Evolutionary conservation across 371 early-diverging fungal genomes (phyloP).

Genomic region (Syncephalis plumigaleata): DNA sequence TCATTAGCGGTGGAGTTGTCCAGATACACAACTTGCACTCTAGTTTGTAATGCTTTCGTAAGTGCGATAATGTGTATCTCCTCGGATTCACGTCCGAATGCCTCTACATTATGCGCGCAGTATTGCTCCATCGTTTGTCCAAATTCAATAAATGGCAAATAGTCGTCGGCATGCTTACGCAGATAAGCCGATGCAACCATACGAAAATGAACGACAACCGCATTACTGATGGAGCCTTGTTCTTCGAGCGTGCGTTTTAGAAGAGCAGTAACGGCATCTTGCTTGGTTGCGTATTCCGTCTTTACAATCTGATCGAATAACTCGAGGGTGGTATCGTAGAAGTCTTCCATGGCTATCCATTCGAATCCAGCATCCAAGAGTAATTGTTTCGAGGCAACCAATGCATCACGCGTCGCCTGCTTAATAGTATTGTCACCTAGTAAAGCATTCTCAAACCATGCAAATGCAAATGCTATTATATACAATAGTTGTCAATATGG

Average conservation of each 20-base stretch:
- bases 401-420: constrained; percentile 13
- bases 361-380: constrained; percentile 31
- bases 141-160: constrained; percentile 39
- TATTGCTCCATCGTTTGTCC: constrained; percentile 43
- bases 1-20: constrained; percentile 24
- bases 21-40: constrained; percentile 41
- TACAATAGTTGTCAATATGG: neutral
- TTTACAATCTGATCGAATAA: constrained; percentile 12
- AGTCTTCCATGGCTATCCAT: constrained; percentile 38
- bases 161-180: constrained; percentile 38
- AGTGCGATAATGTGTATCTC: constrained; percentile 48
- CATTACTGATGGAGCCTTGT: constrained; percentile 38
- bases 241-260: constrained; percentile 31
- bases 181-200: constrained; percentile 46
- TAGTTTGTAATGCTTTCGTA: constrained; percentile 30
- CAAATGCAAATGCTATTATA: constrained; percentile 36
- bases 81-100: constrained; percentile 53
- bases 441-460: constrained; percentile 41
- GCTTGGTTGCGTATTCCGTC: constrained; percentile 4
- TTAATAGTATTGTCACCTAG: constrained; percentile 11
- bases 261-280: constrained; percentile 12
- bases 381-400: constrained; percentile 26
- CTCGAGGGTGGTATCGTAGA: constrained; percentile 32
- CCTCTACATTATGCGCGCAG: constrained; percentile 43
- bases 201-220: constrained; percentile 45